Percentiles rank a stretch among this genome's conserved stretches.
These are phyloP conservation scores for Penicillium cinerascens DNA, from an alignment of 495 filamentous ascomycete genomes.

Conservation along the genomic window DNA sequence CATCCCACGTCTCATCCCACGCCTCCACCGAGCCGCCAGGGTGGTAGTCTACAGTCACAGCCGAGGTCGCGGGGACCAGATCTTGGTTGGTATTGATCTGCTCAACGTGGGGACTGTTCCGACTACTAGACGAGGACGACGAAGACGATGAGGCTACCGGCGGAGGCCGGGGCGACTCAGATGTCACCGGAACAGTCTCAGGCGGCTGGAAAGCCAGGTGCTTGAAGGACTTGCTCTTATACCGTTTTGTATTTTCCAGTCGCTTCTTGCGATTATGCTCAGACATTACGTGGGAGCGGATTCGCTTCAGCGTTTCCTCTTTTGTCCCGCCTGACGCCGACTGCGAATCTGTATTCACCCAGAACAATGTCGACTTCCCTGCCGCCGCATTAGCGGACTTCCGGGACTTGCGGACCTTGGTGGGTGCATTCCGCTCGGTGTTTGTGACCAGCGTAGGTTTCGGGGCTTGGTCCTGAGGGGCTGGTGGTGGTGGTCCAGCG, in stretches of 20 bases:
- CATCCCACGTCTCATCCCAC: slow-evolving; percentile 10
- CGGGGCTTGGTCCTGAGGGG: too few relatives aligned
- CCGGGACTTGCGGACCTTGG: slow-evolving; percentile 41
- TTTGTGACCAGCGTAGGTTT: background rate
- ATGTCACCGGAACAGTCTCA: slow-evolving; percentile 23
- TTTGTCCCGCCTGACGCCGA: slow-evolving; percentile 39
- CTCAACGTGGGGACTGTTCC: slow-evolving; percentile 11
- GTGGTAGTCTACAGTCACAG: slow-evolving; percentile 7
- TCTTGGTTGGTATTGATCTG: slow-evolving; percentile 8
- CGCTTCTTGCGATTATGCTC: slow-evolving; percentile 51
- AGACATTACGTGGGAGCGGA: slow-evolving; percentile 51
- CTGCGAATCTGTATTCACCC: slow-evolving; percentile 44
- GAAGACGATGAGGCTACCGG: slow-evolving; percentile 8
- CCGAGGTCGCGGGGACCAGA: slow-evolving; percentile 3
- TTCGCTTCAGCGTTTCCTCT: slow-evolving; percentile 47
- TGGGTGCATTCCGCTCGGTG: slow-evolving; percentile 24
- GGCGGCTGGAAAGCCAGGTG: slow-evolving; percentile 40
- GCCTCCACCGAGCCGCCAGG: slow-evolving; percentile 1
- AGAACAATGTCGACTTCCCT: slow-evolving; percentile 43
- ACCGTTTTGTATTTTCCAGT: slow-evolving; percentile 41
- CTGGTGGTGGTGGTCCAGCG: background rate
- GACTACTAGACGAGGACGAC: slow-evolving; percentile 8
- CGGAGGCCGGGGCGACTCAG: slow-evolving; percentile 12
- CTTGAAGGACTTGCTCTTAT: slow-evolving; percentile 45
- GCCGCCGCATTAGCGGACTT: slow-evolving; percentile 33